Percentiles rank a stretch among this genome's conserved stretches.
Conservation (phyloP, 169 alveolate species). For the Plasmodium falciparum region DNA sequence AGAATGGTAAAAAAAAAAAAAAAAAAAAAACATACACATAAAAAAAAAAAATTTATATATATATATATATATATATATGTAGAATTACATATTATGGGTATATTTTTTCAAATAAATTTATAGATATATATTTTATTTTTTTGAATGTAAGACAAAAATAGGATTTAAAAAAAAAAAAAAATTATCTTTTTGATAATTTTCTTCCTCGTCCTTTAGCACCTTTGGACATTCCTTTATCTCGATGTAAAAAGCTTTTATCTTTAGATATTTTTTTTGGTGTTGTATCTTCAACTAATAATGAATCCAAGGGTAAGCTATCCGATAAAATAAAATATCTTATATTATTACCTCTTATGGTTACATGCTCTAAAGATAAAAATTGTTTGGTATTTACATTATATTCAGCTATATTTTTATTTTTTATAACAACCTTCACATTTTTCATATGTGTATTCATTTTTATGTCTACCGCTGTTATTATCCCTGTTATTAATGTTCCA, state of each 20-base stretch:
- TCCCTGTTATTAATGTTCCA: constrained; percentile 97
- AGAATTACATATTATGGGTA: no score
- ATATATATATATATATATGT: no score
- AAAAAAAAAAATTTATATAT: no score
- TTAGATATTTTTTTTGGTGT: constrained; percentile 92
- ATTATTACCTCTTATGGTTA: constrained; percentile 91
- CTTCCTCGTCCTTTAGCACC: constrained; percentile 85
- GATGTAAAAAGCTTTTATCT: constrained; percentile 68
- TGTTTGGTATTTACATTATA: constrained; percentile 87
- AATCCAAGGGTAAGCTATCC: constrained; percentile 96
- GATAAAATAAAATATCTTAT: constrained; percentile 97
- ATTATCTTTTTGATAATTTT: constrained; percentile 62
- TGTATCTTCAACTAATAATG: constrained; percentile 96
- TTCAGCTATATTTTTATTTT: constrained; percentile 93
- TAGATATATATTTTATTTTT: no score
- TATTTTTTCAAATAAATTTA: no score
- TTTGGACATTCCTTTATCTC: constrained; percentile 83
- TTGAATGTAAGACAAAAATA: no score
- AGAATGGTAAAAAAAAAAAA: no score
- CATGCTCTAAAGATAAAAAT: constrained; percentile 83
- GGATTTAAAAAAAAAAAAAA: no score
- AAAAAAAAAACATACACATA: no score
- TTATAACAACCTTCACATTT: constrained; percentile 96
- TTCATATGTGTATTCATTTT: constrained; percentile 99
- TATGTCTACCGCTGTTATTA: constrained; percentile 97